Evolutionary conservation across 2,329 filamentous ascomycete species (phyloP).

Genomic region (Aspergillus floridensis): DNA sequence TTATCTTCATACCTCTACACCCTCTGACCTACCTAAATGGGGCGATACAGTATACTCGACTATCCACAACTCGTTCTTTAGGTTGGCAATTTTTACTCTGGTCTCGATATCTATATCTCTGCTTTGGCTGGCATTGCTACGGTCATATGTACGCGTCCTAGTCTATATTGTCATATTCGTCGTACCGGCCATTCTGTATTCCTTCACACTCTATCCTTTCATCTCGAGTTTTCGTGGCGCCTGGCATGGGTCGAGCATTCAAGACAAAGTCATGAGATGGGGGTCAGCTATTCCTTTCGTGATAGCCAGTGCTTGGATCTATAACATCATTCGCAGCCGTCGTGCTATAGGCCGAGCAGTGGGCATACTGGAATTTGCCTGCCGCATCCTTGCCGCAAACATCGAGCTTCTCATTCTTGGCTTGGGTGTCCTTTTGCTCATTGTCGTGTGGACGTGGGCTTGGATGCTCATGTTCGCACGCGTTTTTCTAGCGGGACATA

Average conservation of each 20-base stretch:
- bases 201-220: constrained; percentile 88
- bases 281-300: constrained; percentile 72
- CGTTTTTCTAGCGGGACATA: constrained; percentile 89
- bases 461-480: constrained; percentile 97
- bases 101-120: constrained; percentile 86
- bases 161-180: constrained; percentile 77
- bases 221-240: constrained; percentile 81
- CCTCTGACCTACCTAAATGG: constrained; percentile 64
- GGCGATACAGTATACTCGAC: constrained; percentile 95
- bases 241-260: constrained; percentile 71
- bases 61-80: constrained; percentile 79
- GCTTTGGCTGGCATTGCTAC: constrained; percentile 82
- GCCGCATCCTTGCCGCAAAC: constrained; percentile 80
- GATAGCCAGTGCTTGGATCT: constrained; percentile 75
- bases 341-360: constrained; percentile 79
- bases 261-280: constrained; percentile 88
- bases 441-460: constrained; percentile 88
- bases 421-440: constrained; percentile 68
- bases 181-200: constrained; percentile 80
- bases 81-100: constrained; percentile 86
- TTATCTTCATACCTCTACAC: constrained; percentile 79
- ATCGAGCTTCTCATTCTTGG: constrained; percentile 81
- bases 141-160: constrained; percentile 82
- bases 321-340: constrained; percentile 76
- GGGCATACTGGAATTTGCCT: constrained; percentile 87